These are phyloP conservation scores for Ophiostoma ips DNA, from an alignment of 2,329 filamentous ascomycete genomes.

Conservation along the genomic window DNA sequence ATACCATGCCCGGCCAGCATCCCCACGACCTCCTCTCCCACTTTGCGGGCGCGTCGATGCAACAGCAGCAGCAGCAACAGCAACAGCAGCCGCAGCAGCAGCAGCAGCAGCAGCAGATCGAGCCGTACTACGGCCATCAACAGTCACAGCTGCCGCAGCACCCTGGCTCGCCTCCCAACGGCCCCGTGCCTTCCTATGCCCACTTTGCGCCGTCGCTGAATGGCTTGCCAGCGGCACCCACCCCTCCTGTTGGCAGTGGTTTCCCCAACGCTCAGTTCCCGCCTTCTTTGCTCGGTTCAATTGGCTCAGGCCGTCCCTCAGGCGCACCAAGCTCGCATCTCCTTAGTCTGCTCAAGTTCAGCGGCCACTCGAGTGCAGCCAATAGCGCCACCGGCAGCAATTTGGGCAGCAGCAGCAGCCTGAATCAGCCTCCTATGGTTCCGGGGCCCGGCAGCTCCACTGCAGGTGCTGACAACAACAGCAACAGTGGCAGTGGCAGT, in stretches of 20 bases:
- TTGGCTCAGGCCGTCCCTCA: conserved; percentile 30
- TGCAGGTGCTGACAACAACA: conserved; percentile 9
- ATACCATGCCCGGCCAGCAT: conserved; percentile 12
- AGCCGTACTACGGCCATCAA: conserved; percentile 17
- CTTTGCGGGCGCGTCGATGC: conserved; percentile 8
- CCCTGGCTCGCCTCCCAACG: conserved; percentile 17
- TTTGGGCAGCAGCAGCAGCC: background rate
- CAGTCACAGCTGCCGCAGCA: conserved; percentile 8
- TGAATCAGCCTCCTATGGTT: background rate
- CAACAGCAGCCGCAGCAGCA: conserved; percentile 4
- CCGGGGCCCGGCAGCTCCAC: background rate
- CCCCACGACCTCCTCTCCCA: conserved; percentile 21
- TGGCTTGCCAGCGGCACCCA: conserved; percentile 27
- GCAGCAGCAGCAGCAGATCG: conserved; percentile 10
- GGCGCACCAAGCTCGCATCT: conserved; percentile 22
- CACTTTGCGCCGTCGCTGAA: conserved; percentile 16
- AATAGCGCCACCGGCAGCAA: conserved; percentile 11
- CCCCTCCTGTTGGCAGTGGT: conserved; percentile 26
- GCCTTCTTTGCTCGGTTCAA: conserved; percentile 31
- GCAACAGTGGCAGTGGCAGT: background rate
- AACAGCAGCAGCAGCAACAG: background rate
- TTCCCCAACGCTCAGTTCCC: conserved; percentile 27
- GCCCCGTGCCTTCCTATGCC: conserved; percentile 10
- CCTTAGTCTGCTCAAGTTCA: conserved; percentile 49
- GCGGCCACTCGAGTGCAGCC: conserved; percentile 21